Evolutionary conservation across 768 basidiomycete genomes (phyloP).

Genomic region (Tulasnella calospora): DNA sequence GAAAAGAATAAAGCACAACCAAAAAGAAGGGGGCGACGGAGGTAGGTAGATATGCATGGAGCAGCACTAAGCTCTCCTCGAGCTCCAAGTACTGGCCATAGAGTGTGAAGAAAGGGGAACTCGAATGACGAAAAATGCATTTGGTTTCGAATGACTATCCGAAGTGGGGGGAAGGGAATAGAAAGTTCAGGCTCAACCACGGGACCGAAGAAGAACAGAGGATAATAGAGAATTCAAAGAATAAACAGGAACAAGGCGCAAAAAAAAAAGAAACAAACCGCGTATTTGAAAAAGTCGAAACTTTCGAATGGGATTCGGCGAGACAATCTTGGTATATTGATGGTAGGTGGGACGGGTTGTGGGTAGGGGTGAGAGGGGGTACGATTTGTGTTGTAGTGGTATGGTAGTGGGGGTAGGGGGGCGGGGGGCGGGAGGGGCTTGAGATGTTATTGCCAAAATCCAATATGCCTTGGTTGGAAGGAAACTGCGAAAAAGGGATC

Average conservation of each 20-base stretch:
- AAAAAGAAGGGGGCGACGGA: not conserved
- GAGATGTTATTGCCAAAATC: not conserved
- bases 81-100: not conserved
- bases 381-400: not conserved
- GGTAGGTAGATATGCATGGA: not conserved
- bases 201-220: not conserved
- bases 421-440: not conserved
- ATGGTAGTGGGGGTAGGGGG: not conserved
- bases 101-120: not conserved
- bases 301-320: not conserved
- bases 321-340: not conserved
- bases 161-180: not conserved
- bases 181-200: not conserved
- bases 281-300: not conserved
- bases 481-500: not conserved
- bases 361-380: not conserved
- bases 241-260: not conserved
- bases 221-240: not conserved
- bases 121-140: not conserved
- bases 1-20: not conserved
- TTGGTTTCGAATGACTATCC: not conserved
- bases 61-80: not conserved
- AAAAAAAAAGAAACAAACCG: too few species aligned
- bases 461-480: not conserved
- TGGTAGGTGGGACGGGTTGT: not conserved